Conservation (phyloP, 1,139 yeast genomes). For the Meyerozyma carpophila region DNA sequence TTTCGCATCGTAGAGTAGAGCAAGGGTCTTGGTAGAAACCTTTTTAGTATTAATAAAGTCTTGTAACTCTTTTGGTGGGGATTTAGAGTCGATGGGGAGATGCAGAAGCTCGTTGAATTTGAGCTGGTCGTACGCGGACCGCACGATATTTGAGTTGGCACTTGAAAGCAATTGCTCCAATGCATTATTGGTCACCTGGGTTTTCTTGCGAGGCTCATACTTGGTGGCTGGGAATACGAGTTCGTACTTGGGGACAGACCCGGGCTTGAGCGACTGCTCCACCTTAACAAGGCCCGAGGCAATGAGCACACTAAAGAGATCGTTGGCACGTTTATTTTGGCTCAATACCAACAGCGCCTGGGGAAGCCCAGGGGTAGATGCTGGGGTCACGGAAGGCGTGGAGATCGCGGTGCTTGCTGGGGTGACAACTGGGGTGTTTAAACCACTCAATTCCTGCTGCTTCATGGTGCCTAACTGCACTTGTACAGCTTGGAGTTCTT, state of each 20-base stretch:
- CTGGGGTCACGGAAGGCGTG: slow-evolving; percentile 13
- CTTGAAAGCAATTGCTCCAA: slow-evolving; percentile 27
- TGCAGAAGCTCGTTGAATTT: slow-evolving; percentile 24
- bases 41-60: slow-evolving; percentile 30
- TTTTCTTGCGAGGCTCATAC: slow-evolving; percentile 14
- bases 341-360: slow-evolving; percentile 1
- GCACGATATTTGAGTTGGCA: slow-evolving; percentile 10
- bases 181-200: slow-evolving; percentile 19
- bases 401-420: slow-evolving; percentile 11
- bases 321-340: slow-evolving; percentile 13
- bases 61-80: slow-evolving; percentile 22
- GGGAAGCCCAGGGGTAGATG: slow-evolving; percentile 8
- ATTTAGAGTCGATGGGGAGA: slow-evolving; percentile 17
- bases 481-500: slow-evolving; percentile 39
- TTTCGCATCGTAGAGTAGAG: slow-evolving; percentile 51
- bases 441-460: slow-evolving; percentile 25
- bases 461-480: slow-evolving; percentile 29
- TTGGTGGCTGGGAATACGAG: slow-evolving; percentile 34
- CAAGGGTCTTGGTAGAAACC: slow-evolving; percentile 20
- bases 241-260: slow-evolving; percentile 34
- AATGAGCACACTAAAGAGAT: slow-evolving; percentile 29
- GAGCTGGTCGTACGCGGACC: slow-evolving; percentile 19
- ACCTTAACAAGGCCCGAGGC: slow-evolving; percentile 34
- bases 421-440: slow-evolving; percentile 9
- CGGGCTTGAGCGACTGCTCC: slow-evolving; percentile 41